Base-by-base conservation (phyloP, 2,329 filamentous ascomycete genomes). In the Tolypocladium tropicale region DNA sequence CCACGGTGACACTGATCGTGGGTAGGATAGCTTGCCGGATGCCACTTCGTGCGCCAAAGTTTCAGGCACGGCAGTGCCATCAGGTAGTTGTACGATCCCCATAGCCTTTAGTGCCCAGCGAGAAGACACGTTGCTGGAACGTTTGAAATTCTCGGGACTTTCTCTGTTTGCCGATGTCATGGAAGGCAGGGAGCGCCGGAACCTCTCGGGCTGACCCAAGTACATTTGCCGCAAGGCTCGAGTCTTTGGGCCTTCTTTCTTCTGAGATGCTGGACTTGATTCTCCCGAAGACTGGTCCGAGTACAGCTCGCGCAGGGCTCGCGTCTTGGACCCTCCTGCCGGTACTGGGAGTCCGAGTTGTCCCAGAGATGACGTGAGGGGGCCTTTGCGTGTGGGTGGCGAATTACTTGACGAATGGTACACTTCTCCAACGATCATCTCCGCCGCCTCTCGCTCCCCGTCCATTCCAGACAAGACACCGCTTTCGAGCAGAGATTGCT, bases 41-140 rank as follows among this genome's bases (percentile, higher is more conserved):
- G 46, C 21, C 57, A 78, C 73, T 30, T 78, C 74, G 37, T 73
- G 62, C 14, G 76, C 77, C 43, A 83, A 69, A 3, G 72, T 71
- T 59, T 82, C 79, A 6, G 79, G 79, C 3, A 81, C 62, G 58
- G 77, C 79, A 52, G 77, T 74, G n/a, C 79, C 74, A 58, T 82
- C 75, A 5, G 76, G 73, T 73, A 80, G 75, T 58, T 75, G 76
- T 3, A 80, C 76, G 21, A 82, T 72, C 11, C 75, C 76, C 75
- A 78, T 77, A 46, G 75, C 75, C 53, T 77, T 78, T 56, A 78
- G 67, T 6, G 70, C 67, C 76, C 76, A 78, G 41, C 73, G 68
- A 54, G 74, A 72, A 7, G 74, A 76, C 7, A 71, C 71, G 53
- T 66, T 73, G 62, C 72, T 75, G 3, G 64, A 55, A 11, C 67